These are phyloP conservation scores for Globisporangium radiosum DNA, from an alignment of 352 stramenopile species.

Conservation along the genomic window DNA sequence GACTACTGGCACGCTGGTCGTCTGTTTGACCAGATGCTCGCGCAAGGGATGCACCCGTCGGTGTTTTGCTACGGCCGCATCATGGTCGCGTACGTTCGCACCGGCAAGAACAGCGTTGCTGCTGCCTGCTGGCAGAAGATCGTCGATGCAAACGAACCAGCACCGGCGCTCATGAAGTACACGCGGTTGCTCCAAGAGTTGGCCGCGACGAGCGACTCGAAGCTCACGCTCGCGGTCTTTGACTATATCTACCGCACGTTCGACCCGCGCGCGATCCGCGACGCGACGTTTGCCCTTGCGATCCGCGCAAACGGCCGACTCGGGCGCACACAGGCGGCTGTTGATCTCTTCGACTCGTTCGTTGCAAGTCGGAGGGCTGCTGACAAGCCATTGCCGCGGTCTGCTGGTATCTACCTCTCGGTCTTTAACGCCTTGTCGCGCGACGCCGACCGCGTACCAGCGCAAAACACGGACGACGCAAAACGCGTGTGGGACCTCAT, in stretches of 20 bases:
- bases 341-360: conserved; percentile 71
- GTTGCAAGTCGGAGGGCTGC: conserved; percentile 31
- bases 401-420: conserved; percentile 59
- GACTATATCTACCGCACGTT: conserved; percentile 46
- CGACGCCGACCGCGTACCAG: conserved; percentile 51
- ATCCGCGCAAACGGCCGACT: conserved; percentile 67
- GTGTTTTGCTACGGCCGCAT: conserved; percentile 73
- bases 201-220: conserved; percentile 44
- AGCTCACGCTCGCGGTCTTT: conserved; percentile 62
- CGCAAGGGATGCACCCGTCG: conserved; percentile 46
- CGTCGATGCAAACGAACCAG: conserved; percentile 31
- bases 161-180: conserved; percentile 45
- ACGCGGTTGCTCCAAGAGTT: conserved; percentile 59
- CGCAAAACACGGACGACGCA: conserved; percentile 59
- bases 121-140: conserved; percentile 72
- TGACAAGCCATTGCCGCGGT: conserved; percentile 23
- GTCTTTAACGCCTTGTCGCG: conserved; percentile 81
- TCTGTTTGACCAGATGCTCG: conserved; percentile 74
- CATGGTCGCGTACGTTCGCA: conserved; percentile 72
- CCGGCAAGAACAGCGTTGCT: conserved; percentile 53
- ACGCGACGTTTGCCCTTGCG: conserved; percentile 49
- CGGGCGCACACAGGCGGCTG: conserved; percentile 50
- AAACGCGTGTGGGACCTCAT: conserved; percentile 76
- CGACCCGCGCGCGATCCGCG: conserved; percentile 35
- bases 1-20: conserved; percentile 64